Conservation (phyloP, 805 yeast species). For the Suhomyces tanzawaensis region DNA sequence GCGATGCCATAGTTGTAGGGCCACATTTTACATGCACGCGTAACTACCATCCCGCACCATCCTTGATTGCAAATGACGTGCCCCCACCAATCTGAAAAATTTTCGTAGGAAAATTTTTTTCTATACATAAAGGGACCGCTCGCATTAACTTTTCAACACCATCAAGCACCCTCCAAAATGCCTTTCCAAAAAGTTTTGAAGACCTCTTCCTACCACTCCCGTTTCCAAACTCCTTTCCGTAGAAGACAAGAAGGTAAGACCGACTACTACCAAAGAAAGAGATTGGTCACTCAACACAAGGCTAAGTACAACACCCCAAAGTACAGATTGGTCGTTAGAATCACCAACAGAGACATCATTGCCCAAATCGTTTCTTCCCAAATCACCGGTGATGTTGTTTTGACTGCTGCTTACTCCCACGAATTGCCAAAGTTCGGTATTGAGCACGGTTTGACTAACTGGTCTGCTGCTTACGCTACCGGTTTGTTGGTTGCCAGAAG, state of each 20-base stretch:
- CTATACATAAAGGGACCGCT: not conserved
- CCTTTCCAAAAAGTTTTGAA: constrained; percentile 70
- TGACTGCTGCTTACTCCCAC: constrained; percentile 97
- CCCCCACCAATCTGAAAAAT: constrained; percentile 3
- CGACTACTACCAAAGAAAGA: constrained; percentile 99
- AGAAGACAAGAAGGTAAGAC: constrained; percentile 99
- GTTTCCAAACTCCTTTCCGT: constrained; percentile 99
- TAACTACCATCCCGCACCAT: not conserved
- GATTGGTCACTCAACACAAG: constrained; percentile 99
- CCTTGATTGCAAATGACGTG: constrained; percentile 2
- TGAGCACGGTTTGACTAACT: constrained; percentile 98
- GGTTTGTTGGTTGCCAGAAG: constrained; percentile 99
- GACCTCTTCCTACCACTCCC: constrained; percentile 94
- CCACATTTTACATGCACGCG: too few species aligned
- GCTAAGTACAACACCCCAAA: constrained; percentile 99
- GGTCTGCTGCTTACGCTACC: constrained; percentile 99
- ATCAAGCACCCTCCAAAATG: constrained; percentile 48
- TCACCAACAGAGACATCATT: constrained; percentile 99
- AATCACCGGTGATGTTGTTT: constrained; percentile 93
- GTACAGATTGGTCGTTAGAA: constrained; percentile 99
- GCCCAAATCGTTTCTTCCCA: constrained; percentile 96
- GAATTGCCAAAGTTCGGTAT: constrained; percentile 98
- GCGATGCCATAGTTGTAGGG: too few species aligned
- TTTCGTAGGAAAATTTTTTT: constrained; percentile 6
- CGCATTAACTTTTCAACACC: constrained; percentile 3